phyloP scores from a whole-genome alignment of 2,329 filamentous ascomycete genomes.

The Epichloe sibirici region DNA sequence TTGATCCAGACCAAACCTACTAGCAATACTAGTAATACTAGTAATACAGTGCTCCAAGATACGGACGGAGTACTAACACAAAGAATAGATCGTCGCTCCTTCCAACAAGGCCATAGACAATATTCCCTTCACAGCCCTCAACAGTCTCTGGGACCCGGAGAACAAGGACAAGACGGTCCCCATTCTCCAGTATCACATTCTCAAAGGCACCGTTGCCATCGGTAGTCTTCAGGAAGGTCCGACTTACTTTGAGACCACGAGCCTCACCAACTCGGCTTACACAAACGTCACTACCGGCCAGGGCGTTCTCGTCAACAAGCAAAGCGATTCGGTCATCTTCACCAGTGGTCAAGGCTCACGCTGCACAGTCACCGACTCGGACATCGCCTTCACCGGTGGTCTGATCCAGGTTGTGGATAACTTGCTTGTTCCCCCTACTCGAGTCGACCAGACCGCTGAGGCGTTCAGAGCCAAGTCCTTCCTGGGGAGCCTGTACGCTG shows the following conservation, averaged over 20 bases:
- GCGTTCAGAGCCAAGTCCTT: slow-evolving; percentile 33
- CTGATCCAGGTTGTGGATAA: slow-evolving; percentile 41
- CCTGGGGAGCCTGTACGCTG: slow-evolving; percentile 20
- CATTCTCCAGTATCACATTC: slow-evolving; percentile 50
- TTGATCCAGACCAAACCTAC: neutral
- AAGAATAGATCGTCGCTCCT: slow-evolving; percentile 38
- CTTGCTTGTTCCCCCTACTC: slow-evolving; percentile 32
- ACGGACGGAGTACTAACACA: neutral
- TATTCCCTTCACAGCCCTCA: slow-evolving; percentile 38
- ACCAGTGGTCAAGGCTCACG: slow-evolving; percentile 37
- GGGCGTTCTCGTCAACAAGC: slow-evolving; percentile 32
- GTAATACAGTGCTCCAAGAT: too few relatives aligned
- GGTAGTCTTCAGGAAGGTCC: slow-evolving; percentile 23
- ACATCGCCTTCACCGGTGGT: slow-evolving; percentile 36
- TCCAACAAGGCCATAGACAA: slow-evolving; percentile 44
- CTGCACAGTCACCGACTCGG: slow-evolving; percentile 27
- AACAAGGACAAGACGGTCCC: slow-evolving; percentile 30
- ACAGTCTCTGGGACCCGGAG: slow-evolving; percentile 32
- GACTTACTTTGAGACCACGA: slow-evolving; percentile 28
- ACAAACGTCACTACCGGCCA: slow-evolving; percentile 39
- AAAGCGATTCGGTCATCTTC: slow-evolving; percentile 30
- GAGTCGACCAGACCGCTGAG: slow-evolving; percentile 36
- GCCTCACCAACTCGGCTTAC: slow-evolving; percentile 29
- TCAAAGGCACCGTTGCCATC: slow-evolving; percentile 36
- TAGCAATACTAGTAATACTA: too few relatives aligned